Evolutionary conservation across 306 rosid species (phyloP), one percentile per base, ranked within the genome.

Genomic region (Fagus crenata): DNA sequence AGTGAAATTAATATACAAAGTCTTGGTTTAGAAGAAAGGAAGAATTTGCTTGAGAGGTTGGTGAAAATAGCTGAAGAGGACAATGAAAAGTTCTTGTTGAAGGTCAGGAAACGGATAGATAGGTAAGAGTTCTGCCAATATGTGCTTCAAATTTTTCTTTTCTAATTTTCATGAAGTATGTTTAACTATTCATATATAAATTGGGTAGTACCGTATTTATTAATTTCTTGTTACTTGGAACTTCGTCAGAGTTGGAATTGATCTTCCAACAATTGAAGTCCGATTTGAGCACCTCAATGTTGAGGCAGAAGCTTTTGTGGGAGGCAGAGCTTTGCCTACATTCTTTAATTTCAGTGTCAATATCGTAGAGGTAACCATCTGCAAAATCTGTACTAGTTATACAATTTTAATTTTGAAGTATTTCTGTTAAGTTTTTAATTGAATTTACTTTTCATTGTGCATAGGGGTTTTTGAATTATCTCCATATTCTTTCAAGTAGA

Each of bases 41-140:
- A 75, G 82, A 65, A 76, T n/a, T 73, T 87, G 36, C 61, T 87
- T 14, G 82, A 79, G 8, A 87, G 83, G 75, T 59, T 87, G 86
- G 31, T 87, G 43, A 81, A 64, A 7, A 77, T 77, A 0, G 54
- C 84, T 8, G 86, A 87, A 64, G 84, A 84, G 68, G 88, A 84
- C 58, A 87, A 87, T 65, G 86, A 81, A 72, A 87, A 31, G 58
- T 87, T 87, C 33, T 72, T 87, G 75, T 51, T 79, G 72, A 91
- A 87, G 83, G 85, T 93, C 72, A 89, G 74, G 89, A 61, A 83
- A 33, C 83, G 95, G 35, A 79, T 89, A 15, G 93, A 93, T 58
- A 85, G 92, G 98, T 89, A 83, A 12, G 2, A 28, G 67, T 55
- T 36, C 1, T n/a, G 5, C 69, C 56, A 49, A 41, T 33, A 28